Base-by-base conservation (phyloP, 2,329 filamentous ascomycete genomes). In the Apiospora sp. region DNA sequence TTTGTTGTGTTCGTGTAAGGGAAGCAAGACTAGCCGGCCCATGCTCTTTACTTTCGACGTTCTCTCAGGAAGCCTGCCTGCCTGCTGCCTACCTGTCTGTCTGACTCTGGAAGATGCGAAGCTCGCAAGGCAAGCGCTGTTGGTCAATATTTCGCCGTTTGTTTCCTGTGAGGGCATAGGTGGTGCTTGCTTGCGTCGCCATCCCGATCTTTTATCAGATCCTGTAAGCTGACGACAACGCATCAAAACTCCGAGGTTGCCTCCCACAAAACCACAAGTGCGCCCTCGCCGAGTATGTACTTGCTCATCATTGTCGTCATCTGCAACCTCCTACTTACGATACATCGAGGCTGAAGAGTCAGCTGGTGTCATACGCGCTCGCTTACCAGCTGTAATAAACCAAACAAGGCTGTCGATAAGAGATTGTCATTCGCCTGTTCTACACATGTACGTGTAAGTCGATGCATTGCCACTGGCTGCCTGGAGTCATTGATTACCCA, bases 201-300 rank as follows among this genome's bases (percentile, higher is more conserved):
- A 13, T 64, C 30, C 19, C 2, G 7, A 6, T 14, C 19, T 64
- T 41, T 19, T 41, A 64, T 41, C 10, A 13, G 22, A 41, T 64
- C 34, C 58, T 41, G 58, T 64, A 41, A 64, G 58, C 58, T 41
- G 58, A 64, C 58, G 58, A 64, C 58, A 64, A 41, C 58, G n/a
- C 58, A 64, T 64, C 58, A 64, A 64, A 22, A n/a, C 58, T n/a
- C 58, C 30, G 58, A 64, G 58, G 58, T 30, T n/a, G 58, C 58
- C 58, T 64, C 58, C 30, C 58, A 64, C 30, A 22, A 12, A n/a
- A 64, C 34, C 58, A 37, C 58, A 64, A 64, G 58, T 64, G 58
- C 30, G 58, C 58, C 34, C 10, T 14, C 34, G 34, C 58, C 58
- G 19, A 41, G 22, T 6, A 12, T 64, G 58, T 5, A 41, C 8